Conservation (phyloP, 495 filamentous ascomycete species). For the Durotheca rogersii region DNA sequence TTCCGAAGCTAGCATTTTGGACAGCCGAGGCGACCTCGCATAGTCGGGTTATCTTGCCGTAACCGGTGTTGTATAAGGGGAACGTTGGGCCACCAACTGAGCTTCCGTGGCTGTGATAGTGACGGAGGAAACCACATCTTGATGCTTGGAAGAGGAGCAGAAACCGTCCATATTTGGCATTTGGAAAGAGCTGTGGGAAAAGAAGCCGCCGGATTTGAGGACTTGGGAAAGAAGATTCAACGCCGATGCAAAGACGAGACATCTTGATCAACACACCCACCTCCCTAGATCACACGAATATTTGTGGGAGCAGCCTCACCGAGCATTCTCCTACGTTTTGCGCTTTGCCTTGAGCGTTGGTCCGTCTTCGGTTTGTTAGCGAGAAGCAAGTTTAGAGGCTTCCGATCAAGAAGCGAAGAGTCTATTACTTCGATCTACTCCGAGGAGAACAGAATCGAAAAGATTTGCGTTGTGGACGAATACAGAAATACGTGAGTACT, state of each 20-base stretch:
- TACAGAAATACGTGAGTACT: conserved; percentile 7
- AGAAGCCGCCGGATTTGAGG: conserved; percentile 2
- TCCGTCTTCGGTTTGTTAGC: background rate
- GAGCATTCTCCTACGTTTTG: background rate
- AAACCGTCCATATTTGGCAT: background rate
- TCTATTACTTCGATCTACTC: too few species aligned
- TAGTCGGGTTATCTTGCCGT: conserved; percentile 11
- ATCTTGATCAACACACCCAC: conserved; percentile 1
- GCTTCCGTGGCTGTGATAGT: conserved; percentile 1
- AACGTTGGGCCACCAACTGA: conserved; percentile 10
- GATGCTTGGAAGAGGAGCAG: background rate
- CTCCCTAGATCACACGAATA: background rate
- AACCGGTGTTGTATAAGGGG: conserved; percentile 9
- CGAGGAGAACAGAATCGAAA: too few species aligned
- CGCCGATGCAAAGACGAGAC: conserved; percentile 11
- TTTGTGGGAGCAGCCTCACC: conserved; percentile 1
- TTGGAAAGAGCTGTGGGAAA: conserved; percentile 1
- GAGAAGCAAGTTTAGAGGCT: too few species aligned
- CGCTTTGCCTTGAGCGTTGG: conserved; percentile 5
- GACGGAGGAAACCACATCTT: too few species aligned
- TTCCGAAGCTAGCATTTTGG: too few species aligned
- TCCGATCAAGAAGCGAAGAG: too few species aligned
- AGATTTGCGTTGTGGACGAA: background rate
- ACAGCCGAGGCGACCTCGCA: conserved; percentile 8
- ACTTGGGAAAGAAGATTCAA: background rate